Evolutionary conservation across 2,329 filamentous ascomycete genomes (phyloP).

Genomic region (Pseudocercospora pini-densiflorae): DNA sequence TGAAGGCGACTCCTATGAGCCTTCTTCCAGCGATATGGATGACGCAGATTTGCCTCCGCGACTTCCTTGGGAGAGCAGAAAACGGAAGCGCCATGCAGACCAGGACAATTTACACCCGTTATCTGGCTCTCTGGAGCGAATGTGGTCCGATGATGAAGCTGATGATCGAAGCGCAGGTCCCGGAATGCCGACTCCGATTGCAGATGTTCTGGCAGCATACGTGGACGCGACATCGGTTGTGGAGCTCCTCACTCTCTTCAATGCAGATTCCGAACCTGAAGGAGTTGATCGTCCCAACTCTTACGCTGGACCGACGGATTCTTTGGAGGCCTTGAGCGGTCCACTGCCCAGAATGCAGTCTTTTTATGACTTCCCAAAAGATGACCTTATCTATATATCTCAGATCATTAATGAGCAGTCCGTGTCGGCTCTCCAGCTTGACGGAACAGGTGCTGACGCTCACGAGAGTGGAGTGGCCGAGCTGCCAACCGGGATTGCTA

Average conservation of each 20-base stretch:
- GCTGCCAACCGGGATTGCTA: neutral
- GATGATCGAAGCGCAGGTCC: neutral
- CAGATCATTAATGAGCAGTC: conserved; percentile 42
- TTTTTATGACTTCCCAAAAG: conserved; percentile 30
- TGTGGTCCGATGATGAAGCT: conserved; percentile 7
- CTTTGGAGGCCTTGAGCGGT: conserved; percentile 16
- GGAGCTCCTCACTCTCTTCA: neutral
- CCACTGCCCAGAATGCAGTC: conserved; percentile 20
- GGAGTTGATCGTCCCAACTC: neutral
- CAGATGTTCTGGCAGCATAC: neutral
- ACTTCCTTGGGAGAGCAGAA: conserved; percentile 33
- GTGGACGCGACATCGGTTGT: neutral
- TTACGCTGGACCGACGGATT: neutral
- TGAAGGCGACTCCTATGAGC: conserved; percentile 36
- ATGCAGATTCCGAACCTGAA: neutral
- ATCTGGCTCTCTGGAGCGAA: neutral
- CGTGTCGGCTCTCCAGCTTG: conserved; percentile 17
- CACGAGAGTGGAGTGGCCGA: neutral
- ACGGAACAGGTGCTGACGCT: neutral
- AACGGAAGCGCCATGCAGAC: conserved; percentile 31
- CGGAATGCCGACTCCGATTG: neutral
- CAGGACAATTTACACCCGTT: neutral
- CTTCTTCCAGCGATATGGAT: conserved; percentile 27
- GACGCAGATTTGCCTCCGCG: conserved; percentile 29
- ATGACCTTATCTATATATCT: conserved; percentile 40